phyloP scores from a whole-genome alignment of 352 stramenopile species.

The Pythium aphanidermatum region DNA sequence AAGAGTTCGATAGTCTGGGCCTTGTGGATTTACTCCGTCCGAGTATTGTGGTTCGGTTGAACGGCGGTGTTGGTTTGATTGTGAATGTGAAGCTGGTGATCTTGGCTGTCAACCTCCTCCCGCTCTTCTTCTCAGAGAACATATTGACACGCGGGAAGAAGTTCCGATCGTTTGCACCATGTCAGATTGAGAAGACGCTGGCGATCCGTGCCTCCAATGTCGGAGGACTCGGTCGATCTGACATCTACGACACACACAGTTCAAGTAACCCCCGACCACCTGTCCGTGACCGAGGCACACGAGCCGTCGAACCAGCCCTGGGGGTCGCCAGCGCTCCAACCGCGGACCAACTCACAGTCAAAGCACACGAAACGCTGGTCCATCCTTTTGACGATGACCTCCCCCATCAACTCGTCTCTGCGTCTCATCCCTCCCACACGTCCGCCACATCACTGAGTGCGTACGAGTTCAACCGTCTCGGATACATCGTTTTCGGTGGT shows the following conservation, averaged over 20 bases:
- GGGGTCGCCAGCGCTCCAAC: too few relatives aligned
- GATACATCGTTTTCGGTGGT: constrained; percentile 10
- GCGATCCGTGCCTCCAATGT: constrained; percentile 19
- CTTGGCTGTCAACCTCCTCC: too few relatives aligned
- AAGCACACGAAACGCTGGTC: not conserved
- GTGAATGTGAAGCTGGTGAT: too few relatives aligned
- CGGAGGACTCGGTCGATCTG: constrained; percentile 17
- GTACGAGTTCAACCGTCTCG: constrained; percentile 10
- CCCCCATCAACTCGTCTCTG: not conserved
- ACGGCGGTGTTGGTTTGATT: too few relatives aligned
- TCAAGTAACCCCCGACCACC: not conserved
- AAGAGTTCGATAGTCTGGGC: too few relatives aligned
- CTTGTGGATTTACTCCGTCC: too few relatives aligned
- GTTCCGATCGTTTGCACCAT: not conserved
- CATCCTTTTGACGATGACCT: not conserved
- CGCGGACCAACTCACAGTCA: too few relatives aligned
- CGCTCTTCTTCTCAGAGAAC: constrained; percentile 11
- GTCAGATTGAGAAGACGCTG: constrained; percentile 18
- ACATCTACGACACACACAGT: constrained; percentile 1
- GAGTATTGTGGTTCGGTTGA: too few relatives aligned
- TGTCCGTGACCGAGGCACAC: not conserved
- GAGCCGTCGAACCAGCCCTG: not conserved
- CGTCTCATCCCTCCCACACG: not conserved
- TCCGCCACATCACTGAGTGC: not conserved
- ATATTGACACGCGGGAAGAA: constrained; percentile 7